Base-by-base conservation (phyloP, 2,329 filamentous ascomycete species). In the Phaeosphaeriaceae sp. region DNA sequence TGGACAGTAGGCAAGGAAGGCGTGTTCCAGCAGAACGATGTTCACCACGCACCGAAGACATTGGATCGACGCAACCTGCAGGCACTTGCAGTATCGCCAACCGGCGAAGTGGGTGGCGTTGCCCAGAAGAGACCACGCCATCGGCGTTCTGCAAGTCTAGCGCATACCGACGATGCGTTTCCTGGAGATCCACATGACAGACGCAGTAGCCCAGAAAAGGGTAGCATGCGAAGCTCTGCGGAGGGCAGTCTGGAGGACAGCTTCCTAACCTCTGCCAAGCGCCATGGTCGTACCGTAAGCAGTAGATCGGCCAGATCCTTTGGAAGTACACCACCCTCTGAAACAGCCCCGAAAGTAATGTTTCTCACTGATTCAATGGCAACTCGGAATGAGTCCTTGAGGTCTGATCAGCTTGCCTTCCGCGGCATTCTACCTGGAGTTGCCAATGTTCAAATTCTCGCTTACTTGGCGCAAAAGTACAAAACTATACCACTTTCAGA, bases 1-100 rank as follows among this genome's bases (percentile, higher is more conserved):
- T 87, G 85, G 85, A 85, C 83, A 11, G 84, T 86, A 34, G 83
- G 83, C 6, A 77, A 80, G 38, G 80, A 83, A 51, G 85, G 85
- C 12, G 76, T 80, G 8, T 87, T 87, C 55, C 79, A 83, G 15
- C 85, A 87, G 64, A 83, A 80, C 26, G 85, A 87, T 60, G 76
- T 86, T 28, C 80, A 84, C 49, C 83, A 82, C 71, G 77, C 81
- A 6, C 76, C 81, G 7, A 83, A 84, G 55, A 76, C 82, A n/a
- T 76, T 84, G 39, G 82, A 85, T 59, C 77, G 81, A 50, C 77
- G 82, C 30, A 80, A 80, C 46, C 72, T 83, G 61, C 83, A 83
- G 60, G 77, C 83, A 1, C 74, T 85, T 52, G 79, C 79, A 34
- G 78, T 85, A 67, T 83, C 82, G 37, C 80, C 84, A 21, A 78